Base-by-base conservation (phyloP, 208 protist species). In the Trypanosoma boissoni region DNA sequence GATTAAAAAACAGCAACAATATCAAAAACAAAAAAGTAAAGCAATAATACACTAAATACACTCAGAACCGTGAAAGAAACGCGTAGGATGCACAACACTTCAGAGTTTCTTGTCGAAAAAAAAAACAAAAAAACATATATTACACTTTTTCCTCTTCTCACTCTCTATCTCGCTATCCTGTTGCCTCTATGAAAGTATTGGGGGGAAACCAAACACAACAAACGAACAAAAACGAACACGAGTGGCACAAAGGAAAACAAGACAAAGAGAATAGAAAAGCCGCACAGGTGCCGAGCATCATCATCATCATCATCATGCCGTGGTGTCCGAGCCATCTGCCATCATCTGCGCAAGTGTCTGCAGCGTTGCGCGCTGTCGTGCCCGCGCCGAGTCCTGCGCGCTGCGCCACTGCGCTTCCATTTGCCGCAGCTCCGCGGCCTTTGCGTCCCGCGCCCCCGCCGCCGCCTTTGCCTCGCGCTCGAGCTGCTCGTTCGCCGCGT, bases 321-420 rank as follows among this genome's bases (percentile, higher is more conserved):
- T n/a, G n/a, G 4, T n/a, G 1, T 57, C 52, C 34, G 18, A 14
- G 24, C 36, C 42, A 4, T 36, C 58, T 6, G 49, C 39, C 61
- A 91, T 85, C 26, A 87, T 48, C 14, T 71, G 79, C 0, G 84
- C 79, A 2, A 91, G 58, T 27, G 69, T 64, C 37, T 83, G 74
- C 32, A 86, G 48, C 1, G 84, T 79, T 24, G 68, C 75, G 26
- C 60, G 69, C 29, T 91, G 80, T 42, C 73, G 72, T 20, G 60
- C 69, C 9, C 72, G 57, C 8, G 48, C 64, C 12, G 62, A 53
- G 29, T 78, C 68, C 34, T 87, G 74, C n/a, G 67, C 2, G 2
- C 78, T 72, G 0, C 49, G 64, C 53, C 74, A 68, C 44, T 76
- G 68, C 20, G 27, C 42, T 16, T 52, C 56, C 20, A 81, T 45